Evolutionary conservation across 1,139 yeast species (phyloP).

Genomic region (Pichia sp.): DNA sequence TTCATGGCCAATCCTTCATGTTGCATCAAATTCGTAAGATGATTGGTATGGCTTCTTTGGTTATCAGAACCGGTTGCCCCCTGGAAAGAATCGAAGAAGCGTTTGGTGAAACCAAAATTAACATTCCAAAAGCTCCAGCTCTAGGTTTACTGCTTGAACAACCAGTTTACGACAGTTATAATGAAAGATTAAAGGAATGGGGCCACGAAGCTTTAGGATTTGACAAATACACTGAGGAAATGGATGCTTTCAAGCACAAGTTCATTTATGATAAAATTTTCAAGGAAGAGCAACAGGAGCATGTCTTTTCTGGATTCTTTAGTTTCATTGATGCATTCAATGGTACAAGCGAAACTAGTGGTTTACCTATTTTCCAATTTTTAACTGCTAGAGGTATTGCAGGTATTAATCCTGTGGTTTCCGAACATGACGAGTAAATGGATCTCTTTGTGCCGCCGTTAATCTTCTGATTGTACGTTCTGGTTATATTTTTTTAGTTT

Average conservation of each 20-base stretch:
- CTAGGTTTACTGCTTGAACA: constrained; percentile 82
- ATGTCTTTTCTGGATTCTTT: constrained; percentile 82
- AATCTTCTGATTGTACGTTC: too few species aligned
- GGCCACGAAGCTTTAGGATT: constrained; percentile 80
- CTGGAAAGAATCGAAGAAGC: constrained; percentile 67
- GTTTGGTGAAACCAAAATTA: constrained; percentile 63
- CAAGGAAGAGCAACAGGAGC: constrained; percentile 79
- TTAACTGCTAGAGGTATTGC: constrained; percentile 55
- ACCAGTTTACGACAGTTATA: constrained; percentile 87
- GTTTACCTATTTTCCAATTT: constrained; percentile 51
- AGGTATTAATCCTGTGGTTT: background rate
- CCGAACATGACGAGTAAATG: too few species aligned
- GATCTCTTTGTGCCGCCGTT: too few species aligned
- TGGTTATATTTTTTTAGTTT: too few species aligned
- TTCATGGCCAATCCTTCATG: constrained; percentile 98
- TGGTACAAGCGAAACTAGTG: constrained; percentile 28
- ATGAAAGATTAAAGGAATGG: constrained; percentile 57
- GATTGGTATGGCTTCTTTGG: constrained; percentile 92
- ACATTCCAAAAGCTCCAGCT: constrained; percentile 97
- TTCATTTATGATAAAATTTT: constrained; percentile 89
- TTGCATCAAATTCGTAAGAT: constrained; percentile 95
- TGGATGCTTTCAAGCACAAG: constrained; percentile 81
- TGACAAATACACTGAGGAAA: constrained; percentile 54
- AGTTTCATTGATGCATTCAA: constrained; percentile 77
- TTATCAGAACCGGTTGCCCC: constrained; percentile 83